Evolutionary conservation across 225 moss, liverwort and hornwort genomes (phyloP).

Genomic region (Takakia lepidozioides): DNA sequence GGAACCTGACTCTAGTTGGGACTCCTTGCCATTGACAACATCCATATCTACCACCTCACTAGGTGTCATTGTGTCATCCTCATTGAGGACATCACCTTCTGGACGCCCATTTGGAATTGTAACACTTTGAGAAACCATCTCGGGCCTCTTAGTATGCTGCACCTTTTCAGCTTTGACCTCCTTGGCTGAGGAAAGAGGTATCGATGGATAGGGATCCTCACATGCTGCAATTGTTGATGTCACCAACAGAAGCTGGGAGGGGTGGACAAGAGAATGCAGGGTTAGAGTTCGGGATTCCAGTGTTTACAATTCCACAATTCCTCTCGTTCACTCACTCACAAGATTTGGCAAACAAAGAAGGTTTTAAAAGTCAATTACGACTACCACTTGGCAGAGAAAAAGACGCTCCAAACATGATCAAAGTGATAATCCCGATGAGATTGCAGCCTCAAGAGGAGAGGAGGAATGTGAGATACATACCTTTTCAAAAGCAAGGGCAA

Average conservation of each 20-base stretch:
- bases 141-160: conserved; percentile 13
- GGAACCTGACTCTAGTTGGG: conserved; percentile 29
- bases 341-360: too few relatives aligned
- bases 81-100: too few relatives aligned
- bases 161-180: conserved; percentile 4
- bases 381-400: too few relatives aligned
- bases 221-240: conserved; percentile 68
- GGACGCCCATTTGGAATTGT: too few relatives aligned
- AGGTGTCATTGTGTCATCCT: conserved; percentile 13
- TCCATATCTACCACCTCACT: conserved; percentile 46
- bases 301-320: too few relatives aligned
- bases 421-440: too few relatives aligned
- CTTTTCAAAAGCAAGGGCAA: conserved; percentile 91
- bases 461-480: conserved; percentile 16
- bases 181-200: conserved; percentile 16
- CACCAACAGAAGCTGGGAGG: conserved; percentile 70
- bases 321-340: too few relatives aligned
- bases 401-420: too few relatives aligned
- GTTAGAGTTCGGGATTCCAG: too few relatives aligned
- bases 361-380: too few relatives aligned
- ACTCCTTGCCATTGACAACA: conserved; percentile 20
- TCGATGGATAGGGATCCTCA: conserved; percentile 49
- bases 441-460: not conserved
- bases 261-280: too few relatives aligned
- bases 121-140: too few relatives aligned